Evolutionary conservation across 2,329 filamentous ascomycete species (phyloP).

Genomic region (Colletotrichum sp.): DNA sequence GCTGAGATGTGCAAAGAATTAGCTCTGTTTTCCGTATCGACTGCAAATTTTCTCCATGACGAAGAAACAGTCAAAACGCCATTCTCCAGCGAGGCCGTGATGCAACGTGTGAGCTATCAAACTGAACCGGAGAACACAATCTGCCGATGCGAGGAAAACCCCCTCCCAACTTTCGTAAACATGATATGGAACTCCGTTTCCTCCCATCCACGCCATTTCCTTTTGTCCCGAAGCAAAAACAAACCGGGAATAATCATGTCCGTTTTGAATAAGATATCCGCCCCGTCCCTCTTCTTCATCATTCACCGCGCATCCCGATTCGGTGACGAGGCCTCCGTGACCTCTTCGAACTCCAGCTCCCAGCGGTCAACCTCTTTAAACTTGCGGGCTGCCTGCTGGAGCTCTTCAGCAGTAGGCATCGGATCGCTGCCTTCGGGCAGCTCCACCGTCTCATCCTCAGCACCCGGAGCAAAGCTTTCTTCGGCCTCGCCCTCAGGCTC

Average conservation of each 20-base stretch:
- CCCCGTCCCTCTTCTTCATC: neutral
- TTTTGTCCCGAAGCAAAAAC: neutral
- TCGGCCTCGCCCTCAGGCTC: conserved; percentile 25
- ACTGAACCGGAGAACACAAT: neutral
- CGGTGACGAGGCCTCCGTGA: conserved; percentile 61
- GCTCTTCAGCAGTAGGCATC: conserved; percentile 51
- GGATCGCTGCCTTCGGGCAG: conserved; percentile 25
- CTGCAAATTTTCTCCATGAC: neutral
- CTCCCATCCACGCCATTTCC: neutral
- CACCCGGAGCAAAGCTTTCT: conserved; percentile 43
- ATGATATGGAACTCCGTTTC: neutral
- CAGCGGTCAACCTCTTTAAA: conserved; percentile 74
- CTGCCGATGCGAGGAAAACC: neutral
- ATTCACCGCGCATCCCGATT: conserved; percentile 51
- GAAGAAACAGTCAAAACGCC: neutral
- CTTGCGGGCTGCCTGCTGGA: conserved; percentile 65
- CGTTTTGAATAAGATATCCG: neutral
- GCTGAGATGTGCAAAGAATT: neutral
- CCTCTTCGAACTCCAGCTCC: conserved; percentile 71
- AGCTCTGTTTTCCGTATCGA: neutral
- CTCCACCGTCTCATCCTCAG: conserved; percentile 49
- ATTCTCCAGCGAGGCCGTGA: neutral
- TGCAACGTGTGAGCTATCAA: neutral
- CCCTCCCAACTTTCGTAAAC: neutral
- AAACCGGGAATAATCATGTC: neutral